A percentile compares a stretch with the other conserved stretches of the same genome.
Evolutionary conservation across 2,329 filamentous ascomycete species (phyloP).

Genomic region (Neoascochyta sp.): DNA sequence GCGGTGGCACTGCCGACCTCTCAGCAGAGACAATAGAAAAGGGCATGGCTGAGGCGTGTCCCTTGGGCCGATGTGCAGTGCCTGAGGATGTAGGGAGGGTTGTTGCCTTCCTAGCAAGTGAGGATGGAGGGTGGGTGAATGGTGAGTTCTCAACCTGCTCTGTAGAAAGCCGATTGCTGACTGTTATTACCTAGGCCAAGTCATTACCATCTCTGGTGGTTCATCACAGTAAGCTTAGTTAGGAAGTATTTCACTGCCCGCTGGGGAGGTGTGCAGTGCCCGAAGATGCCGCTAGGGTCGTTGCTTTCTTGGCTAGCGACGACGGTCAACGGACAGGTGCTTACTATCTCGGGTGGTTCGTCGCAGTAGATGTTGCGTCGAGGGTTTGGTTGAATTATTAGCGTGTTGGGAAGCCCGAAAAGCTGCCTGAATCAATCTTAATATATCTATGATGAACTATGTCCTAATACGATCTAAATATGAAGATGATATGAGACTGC

Average conservation of each 20-base stretch:
- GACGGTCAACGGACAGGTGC: constrained; percentile 39
- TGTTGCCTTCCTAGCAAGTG: constrained; percentile 40
- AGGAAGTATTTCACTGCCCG: constrained; percentile 50
- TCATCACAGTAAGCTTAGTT: constrained; percentile 36
- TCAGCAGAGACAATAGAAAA: constrained; percentile 49
- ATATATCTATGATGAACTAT: too few relatives aligned
- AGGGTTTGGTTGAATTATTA: too few relatives aligned
- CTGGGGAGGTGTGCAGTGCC: constrained; percentile 48
- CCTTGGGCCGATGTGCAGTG: constrained; percentile 47
- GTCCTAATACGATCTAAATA: too few relatives aligned
- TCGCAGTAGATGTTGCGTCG: constrained; percentile 32
- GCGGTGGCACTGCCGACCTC: constrained; percentile 48
- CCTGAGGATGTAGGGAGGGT: constrained; percentile 46
- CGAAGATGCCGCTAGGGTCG: constrained; percentile 44
- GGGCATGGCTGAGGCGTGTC: constrained; percentile 50
- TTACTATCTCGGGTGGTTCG: constrained; percentile 42
- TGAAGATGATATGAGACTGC: too few relatives aligned
- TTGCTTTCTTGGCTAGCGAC: constrained; percentile 40
- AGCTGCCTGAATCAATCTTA: too few relatives aligned
- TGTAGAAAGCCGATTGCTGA: too few relatives aligned
- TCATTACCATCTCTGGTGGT: constrained; percentile 40
- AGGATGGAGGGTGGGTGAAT: constrained; percentile 42
- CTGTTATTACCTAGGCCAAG: too few relatives aligned
- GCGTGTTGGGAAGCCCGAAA: too few relatives aligned
- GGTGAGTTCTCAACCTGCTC: too few relatives aligned